Evolutionary conservation across 768 basidiomycete species (phyloP).

Genomic region (Udeniomyces megalosporus): DNA sequence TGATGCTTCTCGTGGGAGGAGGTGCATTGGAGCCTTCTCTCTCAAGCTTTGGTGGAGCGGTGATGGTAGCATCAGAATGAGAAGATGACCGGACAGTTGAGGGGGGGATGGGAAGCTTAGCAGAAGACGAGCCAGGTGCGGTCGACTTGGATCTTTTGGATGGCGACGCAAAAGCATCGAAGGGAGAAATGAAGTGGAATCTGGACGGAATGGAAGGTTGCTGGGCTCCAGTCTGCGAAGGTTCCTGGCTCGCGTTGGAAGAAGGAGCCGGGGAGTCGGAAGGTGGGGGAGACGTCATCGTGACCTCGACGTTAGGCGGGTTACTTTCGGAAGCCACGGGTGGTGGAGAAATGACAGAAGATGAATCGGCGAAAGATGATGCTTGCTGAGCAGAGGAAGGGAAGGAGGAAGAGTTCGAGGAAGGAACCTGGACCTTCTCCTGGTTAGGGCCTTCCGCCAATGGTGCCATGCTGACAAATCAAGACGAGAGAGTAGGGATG

Average conservation of each 20-base stretch:
- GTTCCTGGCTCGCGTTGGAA: neutral
- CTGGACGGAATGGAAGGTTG: neutral
- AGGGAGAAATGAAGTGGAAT: conserved; percentile 7
- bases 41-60: neutral
- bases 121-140: neutral
- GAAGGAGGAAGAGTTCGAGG: neutral
- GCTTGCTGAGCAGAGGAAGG: neutral
- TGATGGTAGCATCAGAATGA: neutral
- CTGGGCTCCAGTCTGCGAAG: neutral
- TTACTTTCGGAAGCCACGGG: no score
- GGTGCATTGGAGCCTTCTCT: neutral
- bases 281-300: neutral
- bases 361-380: neutral
- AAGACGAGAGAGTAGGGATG: neutral
- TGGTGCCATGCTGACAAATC: neutral
- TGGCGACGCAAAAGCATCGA: conserved; percentile 3
- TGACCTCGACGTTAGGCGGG: neutral
- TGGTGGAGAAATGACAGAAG: neutral
- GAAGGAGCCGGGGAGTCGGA: neutral
- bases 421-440: neutral
- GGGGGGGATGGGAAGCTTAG: neutral
- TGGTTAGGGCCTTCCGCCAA: neutral
- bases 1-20: neutral
- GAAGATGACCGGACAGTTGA: neutral
- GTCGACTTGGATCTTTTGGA: conserved; percentile 7